A percentile compares a stretch with the other conserved stretches of the same genome.
Conservation (phyloP, 495 filamentous ascomycete species). For the Choiromyces venosus region DNA sequence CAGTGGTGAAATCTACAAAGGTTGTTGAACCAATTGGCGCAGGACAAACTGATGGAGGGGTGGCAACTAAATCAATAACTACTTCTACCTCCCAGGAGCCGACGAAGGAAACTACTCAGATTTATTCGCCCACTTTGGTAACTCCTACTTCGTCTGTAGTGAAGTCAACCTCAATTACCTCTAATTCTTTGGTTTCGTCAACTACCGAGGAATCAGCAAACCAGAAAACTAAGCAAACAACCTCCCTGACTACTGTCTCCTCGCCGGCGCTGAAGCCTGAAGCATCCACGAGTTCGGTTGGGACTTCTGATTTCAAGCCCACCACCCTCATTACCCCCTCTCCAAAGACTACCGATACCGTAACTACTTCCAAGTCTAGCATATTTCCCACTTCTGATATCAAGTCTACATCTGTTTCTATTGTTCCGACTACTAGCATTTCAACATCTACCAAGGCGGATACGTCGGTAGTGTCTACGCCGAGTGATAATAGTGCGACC, state of each 20-base stretch:
- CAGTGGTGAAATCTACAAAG: background rate
- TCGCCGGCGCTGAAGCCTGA: background rate
- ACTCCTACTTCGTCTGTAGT: background rate
- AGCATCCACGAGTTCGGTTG: background rate
- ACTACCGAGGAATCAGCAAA: background rate
- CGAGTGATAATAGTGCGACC: background rate
- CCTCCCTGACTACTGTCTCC: background rate
- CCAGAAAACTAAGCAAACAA: background rate
- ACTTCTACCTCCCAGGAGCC: background rate
- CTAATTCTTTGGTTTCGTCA: background rate
- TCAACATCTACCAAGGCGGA: background rate
- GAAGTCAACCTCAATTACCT: background rate
- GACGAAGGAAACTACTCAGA: background rate
- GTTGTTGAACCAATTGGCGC: background rate
- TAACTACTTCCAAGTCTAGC: background rate
- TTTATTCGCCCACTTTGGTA: background rate
- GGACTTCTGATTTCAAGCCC: background rate
- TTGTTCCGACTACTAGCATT: background rate
- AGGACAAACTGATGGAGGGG: background rate
- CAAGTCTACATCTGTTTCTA: background rate
- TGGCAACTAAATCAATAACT: background rate
- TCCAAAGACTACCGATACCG: background rate
- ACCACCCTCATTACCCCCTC: background rate
- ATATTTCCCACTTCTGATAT: background rate
- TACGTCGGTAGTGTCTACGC: background rate